Evolutionary conservation across 1,139 yeast genomes (phyloP), one percentile per base, ranked within the genome.

Genomic region (Protomyces macrosporus): DNA sequence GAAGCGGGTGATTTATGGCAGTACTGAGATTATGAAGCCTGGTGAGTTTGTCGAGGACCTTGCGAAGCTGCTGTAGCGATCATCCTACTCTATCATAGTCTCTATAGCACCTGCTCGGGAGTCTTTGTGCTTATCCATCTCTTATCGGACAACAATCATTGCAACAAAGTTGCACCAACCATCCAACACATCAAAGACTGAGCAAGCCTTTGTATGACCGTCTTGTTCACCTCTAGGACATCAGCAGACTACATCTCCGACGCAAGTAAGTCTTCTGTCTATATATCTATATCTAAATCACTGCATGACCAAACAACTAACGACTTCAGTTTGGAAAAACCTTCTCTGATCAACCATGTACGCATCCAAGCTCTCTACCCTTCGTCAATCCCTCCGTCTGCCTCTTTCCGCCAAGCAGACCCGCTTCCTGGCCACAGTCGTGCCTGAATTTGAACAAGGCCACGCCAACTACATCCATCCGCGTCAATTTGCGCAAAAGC

Each of bases 11-110:
- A 82, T 87, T 32, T 95, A 93, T 74, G 99, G 99, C 45, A 84
- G 95, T 70, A 90, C 97, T 1, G 86, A 84, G 69, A 83, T 93
- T 53, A 77, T 86, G 52, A 85, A 95, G 1, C 96, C 98, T 0
- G 76, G 77, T 14, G 86, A 83, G 62, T 95, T 95, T 72, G 78
- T 93, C 68, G 75, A 79, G 55, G 97, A 93, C 73, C 84, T 95
- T 72, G 78, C 62, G 83, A 10, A 78, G 54, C 9, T 36, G 39
- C 12, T 36, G 2, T 36, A 36, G 39, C 39, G 3, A 7, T 36
- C 12, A 3, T 36, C 39, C 3, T 40, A 6, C 16, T n/a, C 16
- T n/a, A n/a, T n/a, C n/a, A n/a, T n/a, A n/a, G n/a, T n/a, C n/a
- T n/a, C n/a, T 23, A 23, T 23, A 23, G 23, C 23, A 23, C 23